These are phyloP conservation scores for Rhodotorula sp. DNA, from an alignment of 1,284 basidiomycete genomes.

Conservation along the genomic window DNA sequence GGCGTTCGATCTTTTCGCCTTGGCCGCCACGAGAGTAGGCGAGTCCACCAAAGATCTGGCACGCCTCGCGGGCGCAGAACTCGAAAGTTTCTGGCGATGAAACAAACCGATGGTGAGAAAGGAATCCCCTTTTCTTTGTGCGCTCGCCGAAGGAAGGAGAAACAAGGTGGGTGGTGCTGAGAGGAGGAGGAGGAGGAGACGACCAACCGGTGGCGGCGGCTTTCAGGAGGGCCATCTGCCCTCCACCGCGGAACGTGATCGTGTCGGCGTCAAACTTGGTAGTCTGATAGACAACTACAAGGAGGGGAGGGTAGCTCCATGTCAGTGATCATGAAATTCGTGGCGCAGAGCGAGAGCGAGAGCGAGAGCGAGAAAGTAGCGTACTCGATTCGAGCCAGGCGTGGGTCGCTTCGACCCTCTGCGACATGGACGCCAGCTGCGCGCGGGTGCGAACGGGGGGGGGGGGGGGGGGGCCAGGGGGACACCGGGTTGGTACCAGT, in stretches of 20 bases:
- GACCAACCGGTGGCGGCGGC: constrained; percentile 32
- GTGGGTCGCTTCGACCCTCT: constrained; percentile 41
- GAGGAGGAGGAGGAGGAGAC: not conserved
- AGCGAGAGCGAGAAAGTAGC: not conserved
- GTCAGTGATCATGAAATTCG: not conserved
- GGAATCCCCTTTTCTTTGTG: not conserved
- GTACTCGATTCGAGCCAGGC: constrained; percentile 38
- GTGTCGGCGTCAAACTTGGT: constrained; percentile 36
- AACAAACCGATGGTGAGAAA: not conserved
- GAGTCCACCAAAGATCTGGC: constrained; percentile 44
- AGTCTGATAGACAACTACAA: constrained; percentile 35
- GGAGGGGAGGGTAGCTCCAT: not conserved
- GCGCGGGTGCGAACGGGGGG: too few species aligned
- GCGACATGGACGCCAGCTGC: constrained; percentile 41
- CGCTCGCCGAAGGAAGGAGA: not conserved
- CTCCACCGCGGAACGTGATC: constrained; percentile 37
- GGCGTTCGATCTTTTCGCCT: constrained; percentile 43
- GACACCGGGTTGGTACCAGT: not conserved
- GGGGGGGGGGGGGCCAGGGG: not conserved
- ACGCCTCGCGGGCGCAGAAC: constrained; percentile 40
- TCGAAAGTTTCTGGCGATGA: constrained; percentile 27
- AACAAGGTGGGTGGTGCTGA: too few species aligned
- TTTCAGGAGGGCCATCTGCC: constrained; percentile 40
- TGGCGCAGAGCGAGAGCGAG: not conserved
- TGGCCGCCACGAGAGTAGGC: constrained; percentile 43